Evolutionary conservation across 129 eudicot genomes (phyloP).

Genomic region (Tagetes patula): DNA sequence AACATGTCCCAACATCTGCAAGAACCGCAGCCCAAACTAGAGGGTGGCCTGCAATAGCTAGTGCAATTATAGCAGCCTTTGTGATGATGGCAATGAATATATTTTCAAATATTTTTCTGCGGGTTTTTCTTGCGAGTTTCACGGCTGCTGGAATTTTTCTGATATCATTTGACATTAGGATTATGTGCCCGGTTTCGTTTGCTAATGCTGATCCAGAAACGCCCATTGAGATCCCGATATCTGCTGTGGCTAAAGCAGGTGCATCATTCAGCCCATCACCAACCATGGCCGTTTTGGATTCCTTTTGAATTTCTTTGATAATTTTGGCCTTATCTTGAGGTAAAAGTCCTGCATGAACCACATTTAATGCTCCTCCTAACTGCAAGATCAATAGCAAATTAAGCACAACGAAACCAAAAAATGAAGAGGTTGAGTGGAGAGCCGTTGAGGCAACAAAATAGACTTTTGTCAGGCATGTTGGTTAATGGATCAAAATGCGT

Average conservation of each 20-base stretch:
- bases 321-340: constrained; percentile 83
- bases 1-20: constrained; percentile 83
- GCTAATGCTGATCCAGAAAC: constrained; percentile 92
- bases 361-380: constrained; percentile 62
- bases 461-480: background rate
- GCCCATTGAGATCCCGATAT: constrained; percentile 96
- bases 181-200: constrained; percentile 72
- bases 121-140: constrained; percentile 52
- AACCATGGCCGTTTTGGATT: constrained; percentile 72
- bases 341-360: constrained; percentile 72
- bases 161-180: constrained; percentile 84
- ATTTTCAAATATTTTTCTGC: constrained; percentile 65
- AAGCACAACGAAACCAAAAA: background rate
- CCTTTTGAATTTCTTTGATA: constrained; percentile 51
- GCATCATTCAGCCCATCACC: constrained; percentile 96
- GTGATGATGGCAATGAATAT: constrained; percentile 52
- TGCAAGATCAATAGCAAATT: constrained; percentile 31
- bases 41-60: constrained; percentile 82
- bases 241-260: constrained; percentile 87
- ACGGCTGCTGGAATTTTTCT: constrained; percentile 62
- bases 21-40: constrained; percentile 95
- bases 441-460: background rate
- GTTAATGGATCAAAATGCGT: background rate
- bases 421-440: background rate
- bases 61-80: constrained; percentile 61